These are phyloP conservation scores for Quaeritorhiza haematococci DNA, from an alignment of 371 early-diverging fungal species.

Conservation along the genomic window DNA sequence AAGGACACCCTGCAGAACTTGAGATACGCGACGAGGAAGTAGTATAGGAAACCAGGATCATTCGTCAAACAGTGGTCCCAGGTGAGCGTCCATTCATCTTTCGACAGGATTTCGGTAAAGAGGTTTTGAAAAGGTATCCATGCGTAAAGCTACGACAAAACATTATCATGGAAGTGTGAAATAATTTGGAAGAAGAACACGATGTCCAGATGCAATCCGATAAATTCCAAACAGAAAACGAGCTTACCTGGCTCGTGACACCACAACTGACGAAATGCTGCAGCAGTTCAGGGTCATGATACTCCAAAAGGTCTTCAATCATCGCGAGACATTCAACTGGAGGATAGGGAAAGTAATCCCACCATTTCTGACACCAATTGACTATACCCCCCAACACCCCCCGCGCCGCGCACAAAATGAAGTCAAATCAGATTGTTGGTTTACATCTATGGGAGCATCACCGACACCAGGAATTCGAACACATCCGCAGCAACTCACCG, in stretches of 20 bases:
- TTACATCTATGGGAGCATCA: background rate
- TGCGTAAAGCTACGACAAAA: constrained; percentile 32
- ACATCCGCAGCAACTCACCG: constrained; percentile 24
- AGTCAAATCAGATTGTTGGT: background rate
- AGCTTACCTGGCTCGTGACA: constrained; percentile 39
- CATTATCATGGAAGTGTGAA: background rate
- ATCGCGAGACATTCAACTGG: constrained; percentile 45
- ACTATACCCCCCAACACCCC: constrained; percentile 11
- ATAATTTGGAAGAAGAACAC: constrained; percentile 7
- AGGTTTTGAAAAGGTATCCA: constrained; percentile 40
- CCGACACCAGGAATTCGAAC: background rate
- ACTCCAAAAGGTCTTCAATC: constrained; percentile 37
- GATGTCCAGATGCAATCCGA: too few relatives aligned
- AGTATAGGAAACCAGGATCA: constrained; percentile 39
- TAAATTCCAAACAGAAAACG: background rate
- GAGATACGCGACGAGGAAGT: constrained; percentile 39
- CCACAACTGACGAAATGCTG: constrained; percentile 38
- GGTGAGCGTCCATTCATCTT: constrained; percentile 38
- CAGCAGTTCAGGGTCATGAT: constrained; percentile 42
- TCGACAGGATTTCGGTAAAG: constrained; percentile 37
- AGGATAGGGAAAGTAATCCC: constrained; percentile 58
- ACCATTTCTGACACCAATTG: constrained; percentile 61
- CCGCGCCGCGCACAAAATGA: background rate
- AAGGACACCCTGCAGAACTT: constrained; percentile 24
- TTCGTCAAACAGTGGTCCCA: constrained; percentile 49